Base-by-base conservation (phyloP, 257 asterid species). In the Echites panduratus region DNA sequence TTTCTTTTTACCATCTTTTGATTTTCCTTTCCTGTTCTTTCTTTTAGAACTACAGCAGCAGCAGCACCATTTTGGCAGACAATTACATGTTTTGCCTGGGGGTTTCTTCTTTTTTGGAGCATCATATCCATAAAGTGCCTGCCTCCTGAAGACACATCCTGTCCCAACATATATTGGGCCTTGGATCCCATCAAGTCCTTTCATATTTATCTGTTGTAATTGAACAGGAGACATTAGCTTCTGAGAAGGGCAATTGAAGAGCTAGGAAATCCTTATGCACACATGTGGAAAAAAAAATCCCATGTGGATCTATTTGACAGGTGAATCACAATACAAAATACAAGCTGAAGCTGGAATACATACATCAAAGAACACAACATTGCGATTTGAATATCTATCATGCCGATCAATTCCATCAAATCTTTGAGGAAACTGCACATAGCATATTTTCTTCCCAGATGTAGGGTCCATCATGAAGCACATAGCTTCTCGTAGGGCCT, bases 391-490 rank as follows among this genome's bases (percentile, higher is more conserved):
- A 62, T 93, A 93, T 87, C 98, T 78, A 76, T 93, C 98, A 43
- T 93, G 96, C 73, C 97, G 79, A 87, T 93, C 98, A 76, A 93
- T 93, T 44, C 98, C 98, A 73, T 93, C 98, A 70, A 93, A 93
- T 81, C 98, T 85, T 76, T 93, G 98, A 81, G 98, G 98, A 82
- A 93, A 93, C 77, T 93, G 98, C 77, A 93, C 98, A 44, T 93
- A 93, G 79, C 98, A 93, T 81, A 93, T 91, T 81, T 93, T 90
- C 88, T 93, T 93, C 61, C 98, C 98, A 10, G 98, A 84, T 73
- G 92, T 95, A 26, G 98, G 98, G 79, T 93, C 98, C 98, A 93
- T 93, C 97, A 93, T 88, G 89, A 93, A 93, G 85, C 98, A 93
- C 98, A 93, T 93, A 70, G 97, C 84, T 86, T 93, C 98, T 67